Evolutionary conservation across 2,329 filamentous ascomycete genomes (phyloP), one percentile per base, ranked within the genome.

Genomic region (Scopulariopsis brevicaulis): DNA sequence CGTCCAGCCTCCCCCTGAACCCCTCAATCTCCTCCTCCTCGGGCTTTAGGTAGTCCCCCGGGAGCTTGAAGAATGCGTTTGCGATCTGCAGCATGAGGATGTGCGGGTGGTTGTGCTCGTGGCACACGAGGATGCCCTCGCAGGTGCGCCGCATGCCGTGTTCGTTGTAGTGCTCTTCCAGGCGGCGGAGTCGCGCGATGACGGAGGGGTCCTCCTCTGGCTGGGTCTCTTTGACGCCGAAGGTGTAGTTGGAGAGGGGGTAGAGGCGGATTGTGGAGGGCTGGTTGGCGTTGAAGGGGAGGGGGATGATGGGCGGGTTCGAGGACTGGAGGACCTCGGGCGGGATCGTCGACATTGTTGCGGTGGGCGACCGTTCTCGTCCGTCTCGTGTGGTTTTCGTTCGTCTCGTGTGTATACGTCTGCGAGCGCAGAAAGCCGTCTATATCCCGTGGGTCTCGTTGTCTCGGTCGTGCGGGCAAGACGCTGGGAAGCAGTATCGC

Each of bases 11-110:
- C 53, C 83, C 77, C 77, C 96, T 96, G 82, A 99, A 97, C n/a
- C 93, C 94, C 59, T 88, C 84, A 58, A 96, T 80, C 76, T 99
- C 94, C 63, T 96, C 90, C 65, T 96, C 93, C 64, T 90, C 88
- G 51, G 89, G 87, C 58, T 86, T 83, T 52, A 99, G 83, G 71
- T 97, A 99, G 74, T 97, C 94, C 60, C 94, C 94, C 0, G 94
- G 94, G 71, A 99, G 82, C 77, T 99, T 99, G 79, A 99, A 99
- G 77, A 99, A 99, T 25, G 94, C 93, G 72, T 99, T 99, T 57
- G 94, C 94, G 67, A 99, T 99, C 79, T 99, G 94, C 62, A 99
- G 81, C 94, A 99, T 97, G 64, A 99, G 78, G 63, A 99, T 96
- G 73, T 99, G 94, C 15, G 94, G 94, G 73, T 97, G 94, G 75